Conservation (phyloP, 2,329 filamentous ascomycete genomes). For the Apiospora phragmitis region DNA sequence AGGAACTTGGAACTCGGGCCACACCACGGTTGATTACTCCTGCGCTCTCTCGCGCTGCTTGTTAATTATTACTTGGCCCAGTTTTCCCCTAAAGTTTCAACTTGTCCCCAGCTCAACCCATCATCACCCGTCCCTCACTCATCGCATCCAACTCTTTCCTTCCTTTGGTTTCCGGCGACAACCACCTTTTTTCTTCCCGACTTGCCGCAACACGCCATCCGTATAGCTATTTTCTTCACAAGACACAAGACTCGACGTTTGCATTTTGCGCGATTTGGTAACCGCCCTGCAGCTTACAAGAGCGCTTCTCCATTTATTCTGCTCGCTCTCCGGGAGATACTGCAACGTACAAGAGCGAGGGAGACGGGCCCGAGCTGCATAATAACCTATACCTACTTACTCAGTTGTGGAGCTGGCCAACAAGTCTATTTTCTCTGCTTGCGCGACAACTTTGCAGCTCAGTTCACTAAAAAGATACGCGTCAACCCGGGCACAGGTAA, state of each 20-base stretch:
- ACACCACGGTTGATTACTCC: conserved; percentile 6
- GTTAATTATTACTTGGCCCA: not conserved
- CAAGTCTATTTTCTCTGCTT: not conserved
- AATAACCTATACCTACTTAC: not conserved
- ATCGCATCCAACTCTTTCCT: conserved; percentile 1
- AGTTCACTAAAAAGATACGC: not conserved
- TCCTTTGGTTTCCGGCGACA: not conserved
- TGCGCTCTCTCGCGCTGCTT: not conserved
- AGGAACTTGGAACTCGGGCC: conserved; percentile 5
- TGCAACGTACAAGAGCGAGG: not conserved
- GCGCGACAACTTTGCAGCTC: not conserved
- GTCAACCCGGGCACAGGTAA: not conserved
- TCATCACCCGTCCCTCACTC: conserved; percentile 4
- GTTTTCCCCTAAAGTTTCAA: conserved; percentile 5
- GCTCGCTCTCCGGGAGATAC: not conserved
- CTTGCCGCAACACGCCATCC: not conserved
- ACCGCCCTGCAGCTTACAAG: not conserved
- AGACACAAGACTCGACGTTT: not conserved
- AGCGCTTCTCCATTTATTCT: not conserved
- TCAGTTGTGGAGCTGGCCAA: not conserved
- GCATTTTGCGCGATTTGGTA: not conserved
- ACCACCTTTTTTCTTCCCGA: not conserved
- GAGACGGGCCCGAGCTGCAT: not conserved
- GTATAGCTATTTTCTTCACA: not conserved
- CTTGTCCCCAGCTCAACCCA: conserved; percentile 7